These are phyloP conservation scores for Whalleya microplaca DNA, from an alignment of 2,329 filamentous ascomycete genomes.

Conservation along the genomic window DNA sequence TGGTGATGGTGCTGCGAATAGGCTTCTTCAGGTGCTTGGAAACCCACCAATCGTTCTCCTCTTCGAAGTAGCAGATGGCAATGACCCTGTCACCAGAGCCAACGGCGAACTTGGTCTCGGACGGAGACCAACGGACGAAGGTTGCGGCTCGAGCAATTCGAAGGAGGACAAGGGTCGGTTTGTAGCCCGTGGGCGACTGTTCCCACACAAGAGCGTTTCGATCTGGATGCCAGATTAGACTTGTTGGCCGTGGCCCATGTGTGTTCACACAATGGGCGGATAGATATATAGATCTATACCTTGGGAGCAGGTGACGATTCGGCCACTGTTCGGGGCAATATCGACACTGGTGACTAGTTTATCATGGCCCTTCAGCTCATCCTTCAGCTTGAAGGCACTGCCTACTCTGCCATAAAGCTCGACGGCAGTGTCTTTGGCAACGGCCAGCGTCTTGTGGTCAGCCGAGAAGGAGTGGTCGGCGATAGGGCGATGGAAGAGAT, in stretches of 20 bases:
- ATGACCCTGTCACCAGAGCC: constrained; percentile 95
- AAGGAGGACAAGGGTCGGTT: constrained; percentile 93
- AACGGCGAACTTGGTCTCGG: constrained; percentile 96
- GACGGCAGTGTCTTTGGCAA: constrained; percentile 86
- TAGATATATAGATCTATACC: too few species aligned
- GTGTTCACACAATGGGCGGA: too few species aligned
- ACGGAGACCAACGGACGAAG: constrained; percentile 95
- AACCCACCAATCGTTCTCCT: constrained; percentile 99
- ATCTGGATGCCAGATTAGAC: constrained; percentile 57
- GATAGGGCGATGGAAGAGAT: constrained; percentile 95
- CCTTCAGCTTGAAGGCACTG: constrained; percentile 78
- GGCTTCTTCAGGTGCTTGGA: constrained; percentile 99
- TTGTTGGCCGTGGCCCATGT: background rate
- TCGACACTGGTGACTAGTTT: constrained; percentile 97
- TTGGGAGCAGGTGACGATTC: constrained; percentile 97
- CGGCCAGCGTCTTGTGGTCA: constrained; percentile 85
- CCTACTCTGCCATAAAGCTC: constrained; percentile 82
- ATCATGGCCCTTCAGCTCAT: constrained; percentile 95
- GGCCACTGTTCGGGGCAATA: constrained; percentile 86
- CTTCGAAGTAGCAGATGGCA: constrained; percentile 97
- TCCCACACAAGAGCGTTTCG: constrained; percentile 99
- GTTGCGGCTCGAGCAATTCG: constrained; percentile 97
- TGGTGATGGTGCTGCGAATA: constrained; percentile 94
- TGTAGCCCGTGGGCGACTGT: constrained; percentile 88
- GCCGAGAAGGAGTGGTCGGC: constrained; percentile 98